These are phyloP conservation scores for Collybiopsis luxurians DNA, from an alignment of 768 basidiomycete species.

Conservation along the genomic window DNA sequence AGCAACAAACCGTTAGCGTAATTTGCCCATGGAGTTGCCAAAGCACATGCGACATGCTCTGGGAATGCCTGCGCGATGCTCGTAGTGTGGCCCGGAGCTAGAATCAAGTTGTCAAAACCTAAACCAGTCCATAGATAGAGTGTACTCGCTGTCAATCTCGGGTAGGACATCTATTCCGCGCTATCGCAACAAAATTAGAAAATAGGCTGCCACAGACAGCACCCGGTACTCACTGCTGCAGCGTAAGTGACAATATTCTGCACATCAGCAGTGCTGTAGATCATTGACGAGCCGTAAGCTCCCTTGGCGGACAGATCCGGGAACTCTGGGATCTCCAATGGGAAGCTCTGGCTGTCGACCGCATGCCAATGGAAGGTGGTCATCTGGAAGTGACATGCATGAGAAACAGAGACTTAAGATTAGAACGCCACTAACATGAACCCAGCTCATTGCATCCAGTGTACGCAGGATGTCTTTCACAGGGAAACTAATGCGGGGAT, in stretches of 20 bases:
- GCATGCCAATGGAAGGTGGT: slow-evolving; percentile 87
- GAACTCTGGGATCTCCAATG: slow-evolving; percentile 60
- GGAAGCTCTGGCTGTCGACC: slow-evolving; percentile 80
- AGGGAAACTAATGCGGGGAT: slow-evolving; percentile 47
- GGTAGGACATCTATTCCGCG: slow-evolving; percentile 72
- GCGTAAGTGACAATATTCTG: slow-evolving; percentile 64
- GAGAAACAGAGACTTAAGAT: neutral
- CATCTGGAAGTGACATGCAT: slow-evolving; percentile 34
- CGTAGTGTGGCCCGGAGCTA: slow-evolving; percentile 73
- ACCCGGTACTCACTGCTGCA: slow-evolving; percentile 48
- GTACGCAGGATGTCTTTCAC: slow-evolving; percentile 64
- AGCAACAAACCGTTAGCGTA: slow-evolving; percentile 42
- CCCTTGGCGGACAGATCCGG: slow-evolving; percentile 59
- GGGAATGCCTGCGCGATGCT: slow-evolving; percentile 64
- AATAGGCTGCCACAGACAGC: neutral
- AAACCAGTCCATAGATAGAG: too few species aligned
- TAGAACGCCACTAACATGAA: slow-evolving; percentile 44
- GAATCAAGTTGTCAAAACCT: too few species aligned
- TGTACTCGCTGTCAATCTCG: slow-evolving; percentile 16
- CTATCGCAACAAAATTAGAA: slow-evolving; percentile 23
- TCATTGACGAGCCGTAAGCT: slow-evolving; percentile 56
- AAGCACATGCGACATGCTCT: slow-evolving; percentile 67
- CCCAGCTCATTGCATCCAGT: slow-evolving; percentile 74
- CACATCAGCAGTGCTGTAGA: slow-evolving; percentile 59
- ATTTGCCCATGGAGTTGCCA: slow-evolving; percentile 51